These are phyloP conservation scores for Ulmus americana DNA, from an alignment of 331 rosid species.

Conservation along the genomic window DNA sequence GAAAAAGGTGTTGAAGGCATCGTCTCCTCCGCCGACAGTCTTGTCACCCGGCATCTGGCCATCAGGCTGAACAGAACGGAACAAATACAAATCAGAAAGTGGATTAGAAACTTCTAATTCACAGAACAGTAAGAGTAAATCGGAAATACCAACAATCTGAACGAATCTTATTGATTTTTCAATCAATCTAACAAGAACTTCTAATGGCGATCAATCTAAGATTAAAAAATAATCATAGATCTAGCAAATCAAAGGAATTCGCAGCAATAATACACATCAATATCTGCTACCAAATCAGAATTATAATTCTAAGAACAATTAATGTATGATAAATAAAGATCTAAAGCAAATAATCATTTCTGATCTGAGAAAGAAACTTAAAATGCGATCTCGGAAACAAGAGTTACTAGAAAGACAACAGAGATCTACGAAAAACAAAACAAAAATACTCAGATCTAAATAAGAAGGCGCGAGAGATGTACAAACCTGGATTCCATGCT, in stretches of 20 bases:
- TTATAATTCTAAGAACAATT: neutral
- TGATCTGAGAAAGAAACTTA: neutral
- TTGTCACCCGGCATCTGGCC: slow-evolving; percentile 92
- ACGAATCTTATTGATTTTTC: too few relatives aligned
- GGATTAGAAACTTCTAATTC: too few relatives aligned
- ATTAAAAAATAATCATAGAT: neutral
- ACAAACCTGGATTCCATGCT: slow-evolving; percentile 77
- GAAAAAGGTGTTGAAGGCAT: slow-evolving; percentile 92
- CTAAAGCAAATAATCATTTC: neutral
- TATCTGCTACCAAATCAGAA: neutral
- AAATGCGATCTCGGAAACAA: neutral
- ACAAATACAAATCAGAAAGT: neutral
- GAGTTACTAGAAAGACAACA: neutral
- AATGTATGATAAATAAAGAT: neutral
- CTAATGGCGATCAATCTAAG: too few relatives aligned
- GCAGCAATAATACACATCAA: too few relatives aligned
- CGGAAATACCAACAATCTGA: neutral
- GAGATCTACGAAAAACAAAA: neutral
- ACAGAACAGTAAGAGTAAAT: neutral
- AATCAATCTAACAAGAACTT: too few relatives aligned
- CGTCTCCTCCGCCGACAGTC: slow-evolving; percentile 77
- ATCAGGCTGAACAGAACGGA: slow-evolving; percentile 54
- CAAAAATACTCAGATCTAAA: neutral
- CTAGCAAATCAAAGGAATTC: neutral
- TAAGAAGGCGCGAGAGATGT: neutral